Evolutionary conservation across 352 stramenopile species (phyloP), one percentile per base, ranked within the genome.

Genomic region (Globisporangium middletonii): DNA sequence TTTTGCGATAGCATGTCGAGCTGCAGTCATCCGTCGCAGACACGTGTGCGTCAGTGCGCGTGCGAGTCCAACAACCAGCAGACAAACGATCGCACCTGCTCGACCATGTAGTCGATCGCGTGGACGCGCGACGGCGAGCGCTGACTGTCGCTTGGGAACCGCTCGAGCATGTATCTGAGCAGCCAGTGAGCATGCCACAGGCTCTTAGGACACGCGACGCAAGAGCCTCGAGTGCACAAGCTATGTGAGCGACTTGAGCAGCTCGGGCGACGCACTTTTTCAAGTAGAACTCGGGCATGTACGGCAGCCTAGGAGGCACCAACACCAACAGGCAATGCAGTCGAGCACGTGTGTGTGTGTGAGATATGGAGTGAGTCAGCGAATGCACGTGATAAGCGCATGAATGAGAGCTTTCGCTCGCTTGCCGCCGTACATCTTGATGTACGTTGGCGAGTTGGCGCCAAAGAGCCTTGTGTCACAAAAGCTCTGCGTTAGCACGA

Each of bases 251-350:
- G 19, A 18, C n/a, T 5, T 7, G n/a, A 49, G 19, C 44, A 13
- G 7, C n/a, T 15, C 13, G 2, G 16, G 9, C 7, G 15, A 45
- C 61, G 51, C 55, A 89, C 81, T 79, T 86, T 57, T 83, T 84
- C 47, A 92, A 54, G 19, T 86, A 88, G 50, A 92, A 92, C 42
- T 87, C 73, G 28, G 81, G 81, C 68, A 89, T 75, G 50, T 77
- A 78, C 7, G 73, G 65, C 8, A 92, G 57, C 67, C 81, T 92
- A 42, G 4, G 2, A 53, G 41, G 6, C 35, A 51, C 11, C 54
- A 35, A 56, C 12, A 56, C 6, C 44, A 19, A 51, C 13, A 50
- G 28, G 11, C 56, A 53, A 23, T 19, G 12, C 35, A 46, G 23
- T 28, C 35, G 58, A 23, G 41, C 19, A 19, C 18, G n/a, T 50